Evolutionary conservation across 1,139 yeast species (phyloP), one percentile per base, ranked within the genome.

Genomic region (Eremothecium cymbalariae): DNA sequence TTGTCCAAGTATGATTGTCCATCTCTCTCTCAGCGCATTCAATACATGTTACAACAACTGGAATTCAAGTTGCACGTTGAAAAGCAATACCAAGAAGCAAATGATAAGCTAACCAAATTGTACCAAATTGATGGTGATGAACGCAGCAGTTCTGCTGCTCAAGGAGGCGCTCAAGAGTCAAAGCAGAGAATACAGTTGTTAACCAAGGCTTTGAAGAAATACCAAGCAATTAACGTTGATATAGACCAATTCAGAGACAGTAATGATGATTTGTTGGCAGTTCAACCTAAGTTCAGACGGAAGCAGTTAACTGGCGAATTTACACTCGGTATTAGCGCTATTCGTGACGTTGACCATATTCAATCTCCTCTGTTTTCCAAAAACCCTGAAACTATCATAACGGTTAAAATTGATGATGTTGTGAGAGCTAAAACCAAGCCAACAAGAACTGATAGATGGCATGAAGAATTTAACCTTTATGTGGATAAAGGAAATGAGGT

Each of bases 21-120:
- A 1, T 83, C 94, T 1, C 65, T 90, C 48, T 95, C 96, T n/a
- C 95, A 90, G 51, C 74, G 93, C 45, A 90, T 90, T 51, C 95
- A 85, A 59, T 79, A 83, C 50, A 88, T 90, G 97, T 69, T 90
- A 38, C 96, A 86, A 60, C 94, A 86, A 57, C 67, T 90, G 38
- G 95, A 86, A 55, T 86, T 88, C 60, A 90, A 90, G 59, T 68
- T 88, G 34, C 93, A 88, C 53, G 94, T 90, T 26, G 98, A 90
- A 59, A 77, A 83, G 51, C 94, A 90, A 60, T 90, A 88, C 60
- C 77, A 80, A 48, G 93, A 79, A 44, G 97, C 97, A 11, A 86
- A 86, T 47, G 93, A 84, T 46, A 90, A 88, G 57, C 74, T 90
- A 57, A 77, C 83, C 18, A 84, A 78, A 47, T 71, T 90, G 38